phyloP scores from a whole-genome alignment of 805 yeast genomes.

The Wickerhamiella qilinensis region DNA sequence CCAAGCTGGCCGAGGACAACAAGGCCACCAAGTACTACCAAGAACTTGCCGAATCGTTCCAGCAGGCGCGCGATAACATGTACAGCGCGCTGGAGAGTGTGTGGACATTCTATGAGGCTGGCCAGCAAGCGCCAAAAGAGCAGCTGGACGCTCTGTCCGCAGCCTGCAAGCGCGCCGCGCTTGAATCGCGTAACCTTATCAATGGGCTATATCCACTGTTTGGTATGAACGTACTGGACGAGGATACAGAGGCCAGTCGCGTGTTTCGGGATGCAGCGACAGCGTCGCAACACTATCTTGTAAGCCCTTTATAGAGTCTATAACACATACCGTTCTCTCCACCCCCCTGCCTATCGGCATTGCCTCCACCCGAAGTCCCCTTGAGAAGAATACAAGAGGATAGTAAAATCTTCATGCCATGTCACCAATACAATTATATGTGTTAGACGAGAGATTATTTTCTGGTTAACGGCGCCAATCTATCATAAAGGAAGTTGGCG shows the following conservation, averaged over 20 bases:
- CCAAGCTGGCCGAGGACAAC: constrained; percentile 1
- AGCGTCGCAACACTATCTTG: constrained; percentile 1
- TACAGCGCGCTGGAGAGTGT: neutral
- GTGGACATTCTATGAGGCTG: neutral
- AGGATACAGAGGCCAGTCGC: constrained; percentile 2
- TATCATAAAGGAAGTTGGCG: too few relatives aligned
- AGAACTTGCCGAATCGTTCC: neutral
- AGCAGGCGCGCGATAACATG: neutral
- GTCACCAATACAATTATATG: too few relatives aligned
- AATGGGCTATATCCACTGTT: constrained; percentile 1
- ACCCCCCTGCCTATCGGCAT: neutral
- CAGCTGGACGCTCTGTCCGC: neutral
- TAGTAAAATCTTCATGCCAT: too few relatives aligned
- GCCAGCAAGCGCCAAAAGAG: neutral
- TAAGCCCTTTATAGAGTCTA: neutral
- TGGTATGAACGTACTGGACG: constrained; percentile 3
- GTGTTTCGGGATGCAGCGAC: constrained; percentile 3
- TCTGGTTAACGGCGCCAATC: too few relatives aligned
- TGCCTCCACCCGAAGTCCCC: too few relatives aligned
- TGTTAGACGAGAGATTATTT: too few relatives aligned
- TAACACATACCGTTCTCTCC: neutral
- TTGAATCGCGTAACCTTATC: neutral
- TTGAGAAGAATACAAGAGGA: too few relatives aligned
- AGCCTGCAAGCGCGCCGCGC: neutral
- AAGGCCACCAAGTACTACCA: neutral